Evolutionary conservation across 1,139 yeast species (phyloP), one percentile per base, ranked within the genome.

Genomic region (Hanseniaspora uvarum): DNA sequence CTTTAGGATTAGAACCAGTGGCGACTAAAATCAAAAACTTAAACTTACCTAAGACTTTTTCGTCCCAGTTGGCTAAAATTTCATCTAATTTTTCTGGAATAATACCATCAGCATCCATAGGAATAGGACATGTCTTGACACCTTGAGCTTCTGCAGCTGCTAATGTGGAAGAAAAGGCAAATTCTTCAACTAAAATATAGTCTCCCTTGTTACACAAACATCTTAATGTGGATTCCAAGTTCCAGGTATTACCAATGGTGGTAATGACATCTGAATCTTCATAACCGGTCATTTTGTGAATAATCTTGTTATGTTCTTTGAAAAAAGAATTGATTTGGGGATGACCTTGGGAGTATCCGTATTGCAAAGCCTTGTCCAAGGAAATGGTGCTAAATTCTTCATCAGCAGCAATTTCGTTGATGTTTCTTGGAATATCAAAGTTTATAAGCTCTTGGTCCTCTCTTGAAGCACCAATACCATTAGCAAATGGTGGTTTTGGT

Each of bases 1-100:
- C 97, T 33, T 96, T 86, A 57, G 97, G 97, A 73, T 89, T 89
- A 72, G 89, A 96, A 53, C 96, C 96, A 14, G 96, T 88, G 59
- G 88, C 81, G 62, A 88, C 86, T 46, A 89, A 82, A 75, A 88
- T 88, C 59, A 88, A 75, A 55, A 88, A 72, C 68, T 83, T 86
- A 58, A 94, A 94, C 68, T 77, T 78, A 74, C 84, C 65, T 68
- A 80, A 67, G 63, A 72, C 74, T 68, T 74, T 75, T 7, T 79
- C 77, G 24, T 76, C 78, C 96, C 96, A 88, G 62, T 76, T 73
- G 60, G 75, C 78, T 66, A 89, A 75, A 58, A 80, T 72, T 46
- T 70, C 69, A 21, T 75, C 89, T 57, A 89, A 73, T 48, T 78
- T 77, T 52, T 79, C 83, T 21, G 96, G 96, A 54, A 86, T 68